A percentile compares a stretch with the other conserved stretches of the same genome.
phyloP scores from a whole-genome alignment of 352 stramenopile genomes.

The Pythium utonaiense region DNA sequence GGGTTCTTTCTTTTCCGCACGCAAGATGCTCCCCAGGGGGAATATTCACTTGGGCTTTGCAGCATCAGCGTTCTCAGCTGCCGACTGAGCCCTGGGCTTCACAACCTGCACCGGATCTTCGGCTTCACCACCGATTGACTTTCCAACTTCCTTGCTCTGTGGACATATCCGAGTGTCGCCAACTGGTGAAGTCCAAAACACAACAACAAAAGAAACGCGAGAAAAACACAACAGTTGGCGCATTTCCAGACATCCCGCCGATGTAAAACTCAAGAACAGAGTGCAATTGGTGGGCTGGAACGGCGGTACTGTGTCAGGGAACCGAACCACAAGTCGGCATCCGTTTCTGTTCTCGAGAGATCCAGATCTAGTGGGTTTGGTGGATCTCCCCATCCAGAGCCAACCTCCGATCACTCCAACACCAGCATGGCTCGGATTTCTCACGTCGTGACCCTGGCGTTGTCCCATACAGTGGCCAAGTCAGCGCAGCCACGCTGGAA shows the following conservation, averaged over 20 bases:
- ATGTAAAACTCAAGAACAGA: no score
- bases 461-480: background rate
- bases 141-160: no score
- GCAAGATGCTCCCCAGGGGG: background rate
- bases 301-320: no score
- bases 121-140: background rate
- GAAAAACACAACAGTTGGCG: background rate
- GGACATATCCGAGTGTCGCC: background rate
- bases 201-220: background rate
- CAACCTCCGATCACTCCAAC: background rate
- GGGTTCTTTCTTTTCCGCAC: background rate
- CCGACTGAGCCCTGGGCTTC: background rate
- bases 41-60: no score
- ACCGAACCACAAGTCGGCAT: background rate
- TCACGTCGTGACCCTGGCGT: background rate
- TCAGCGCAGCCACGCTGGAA: background rate
- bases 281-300: background rate
- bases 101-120: background rate
- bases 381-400: background rate
- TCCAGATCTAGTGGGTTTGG: background rate
- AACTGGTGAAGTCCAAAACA: background rate
- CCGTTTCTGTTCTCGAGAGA: slow-evolving; percentile 1
- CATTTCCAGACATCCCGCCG: no score
- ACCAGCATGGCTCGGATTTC: background rate
- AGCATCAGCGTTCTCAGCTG: background rate